These are phyloP conservation scores for Leishmania guyanensis DNA, from an alignment of 208 protist species.

Conservation along the genomic window DNA sequence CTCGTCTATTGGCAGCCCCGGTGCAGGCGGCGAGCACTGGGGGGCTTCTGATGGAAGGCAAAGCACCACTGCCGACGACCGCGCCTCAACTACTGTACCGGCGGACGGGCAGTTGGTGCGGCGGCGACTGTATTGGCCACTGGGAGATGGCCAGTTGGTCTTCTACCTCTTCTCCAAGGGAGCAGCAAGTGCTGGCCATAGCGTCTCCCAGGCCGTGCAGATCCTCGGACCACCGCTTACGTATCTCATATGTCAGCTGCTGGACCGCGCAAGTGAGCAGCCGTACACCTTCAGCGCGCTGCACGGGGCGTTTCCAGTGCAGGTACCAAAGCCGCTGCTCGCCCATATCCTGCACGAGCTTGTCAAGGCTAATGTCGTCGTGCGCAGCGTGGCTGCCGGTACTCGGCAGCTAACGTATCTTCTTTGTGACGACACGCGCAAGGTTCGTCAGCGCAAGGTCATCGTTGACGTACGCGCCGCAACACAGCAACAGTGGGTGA, in stretches of 20 bases:
- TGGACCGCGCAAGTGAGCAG: constrained; percentile 34
- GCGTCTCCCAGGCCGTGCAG: constrained; percentile 19
- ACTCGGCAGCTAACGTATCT: constrained; percentile 42
- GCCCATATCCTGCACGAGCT: constrained; percentile 54
- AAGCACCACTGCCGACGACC: constrained; percentile 21
- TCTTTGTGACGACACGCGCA: constrained; percentile 34
- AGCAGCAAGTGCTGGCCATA: background rate
- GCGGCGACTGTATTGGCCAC: constrained; percentile 41
- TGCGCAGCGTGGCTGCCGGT: constrained; percentile 34
- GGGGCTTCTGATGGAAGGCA: constrained; percentile 25
- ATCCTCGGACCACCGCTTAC: constrained; percentile 55
- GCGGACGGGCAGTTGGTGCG: constrained; percentile 19
- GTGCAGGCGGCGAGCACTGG: constrained; percentile 9
- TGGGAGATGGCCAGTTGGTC: constrained; percentile 36
- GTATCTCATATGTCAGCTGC: constrained; percentile 55
- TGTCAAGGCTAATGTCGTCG: constrained; percentile 51
- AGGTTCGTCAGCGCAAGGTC: constrained; percentile 42
- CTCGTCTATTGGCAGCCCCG: constrained; percentile 20
- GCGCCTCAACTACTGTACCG: constrained; percentile 20
- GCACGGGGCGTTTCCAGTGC: constrained; percentile 42
- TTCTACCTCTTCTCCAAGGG: constrained; percentile 39
- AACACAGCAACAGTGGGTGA: constrained; percentile 36
- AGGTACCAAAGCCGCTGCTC: constrained; percentile 49
- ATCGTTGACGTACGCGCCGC: constrained; percentile 45
- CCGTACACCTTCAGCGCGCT: constrained; percentile 49